Evolutionary conservation across 2,329 filamentous ascomycete genomes (phyloP).

Genomic region (Ambrosiella xylebori): DNA sequence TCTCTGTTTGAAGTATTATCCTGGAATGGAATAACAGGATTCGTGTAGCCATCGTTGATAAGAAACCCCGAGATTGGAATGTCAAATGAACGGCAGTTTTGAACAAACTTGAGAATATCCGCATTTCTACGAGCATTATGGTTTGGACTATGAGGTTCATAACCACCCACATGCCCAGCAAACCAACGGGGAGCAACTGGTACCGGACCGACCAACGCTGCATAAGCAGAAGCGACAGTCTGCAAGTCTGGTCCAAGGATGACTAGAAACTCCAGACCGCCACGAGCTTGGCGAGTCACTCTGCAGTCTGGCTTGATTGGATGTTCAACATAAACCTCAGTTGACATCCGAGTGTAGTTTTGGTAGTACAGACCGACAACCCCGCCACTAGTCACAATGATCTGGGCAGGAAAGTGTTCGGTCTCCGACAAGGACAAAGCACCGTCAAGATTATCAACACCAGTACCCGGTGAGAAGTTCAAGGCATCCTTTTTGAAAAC

Average conservation of each 20-base stretch:
- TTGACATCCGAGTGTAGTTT: no score
- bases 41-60: no score
- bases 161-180: not conserved
- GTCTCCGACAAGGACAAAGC: not conserved
- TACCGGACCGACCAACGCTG: not conserved
- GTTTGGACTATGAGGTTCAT: not conserved
- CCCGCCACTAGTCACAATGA: no score
- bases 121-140: not conserved
- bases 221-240: not conserved
- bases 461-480: not conserved
- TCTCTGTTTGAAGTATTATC: no score
- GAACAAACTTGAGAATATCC: not conserved
- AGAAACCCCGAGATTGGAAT: no score
- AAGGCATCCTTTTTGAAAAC: not conserved
- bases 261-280: not conserved
- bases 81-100: no score
- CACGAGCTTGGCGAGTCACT: no score
- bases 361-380: no score
- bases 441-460: not conserved
- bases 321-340: no score
- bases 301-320: no score
- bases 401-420: no score
- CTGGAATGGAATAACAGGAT: no score
- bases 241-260: not conserved
- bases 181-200: not conserved